phyloP scores from a whole-genome alignment of 495 filamentous ascomycete species.

The Neurospora sublineolata region DNA sequence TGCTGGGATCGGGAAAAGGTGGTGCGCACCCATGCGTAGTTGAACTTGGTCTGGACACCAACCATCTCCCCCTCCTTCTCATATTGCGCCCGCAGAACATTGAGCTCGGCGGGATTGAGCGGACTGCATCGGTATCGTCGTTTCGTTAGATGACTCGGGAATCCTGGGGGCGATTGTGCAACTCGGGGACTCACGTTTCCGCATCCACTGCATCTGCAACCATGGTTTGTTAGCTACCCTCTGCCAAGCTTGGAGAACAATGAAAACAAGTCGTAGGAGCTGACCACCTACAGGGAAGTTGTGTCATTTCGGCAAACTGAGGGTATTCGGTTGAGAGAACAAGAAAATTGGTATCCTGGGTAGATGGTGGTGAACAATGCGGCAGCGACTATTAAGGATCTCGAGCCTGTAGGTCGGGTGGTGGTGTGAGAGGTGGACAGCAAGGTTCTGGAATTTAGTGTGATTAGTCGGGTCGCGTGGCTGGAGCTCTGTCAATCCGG shows the following conservation, averaged over 20 bases:
- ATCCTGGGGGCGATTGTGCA: neutral
- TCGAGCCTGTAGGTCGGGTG: neutral
- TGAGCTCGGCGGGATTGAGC: slow-evolving; percentile 77
- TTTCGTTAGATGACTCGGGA: slow-evolving; percentile 4
- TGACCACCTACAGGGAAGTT: slow-evolving; percentile 57
- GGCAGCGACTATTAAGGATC: neutral
- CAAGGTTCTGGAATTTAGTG: slow-evolving; percentile 1
- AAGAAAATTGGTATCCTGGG: neutral
- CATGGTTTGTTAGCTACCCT: slow-evolving; percentile 7
- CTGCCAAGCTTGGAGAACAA: neutral
- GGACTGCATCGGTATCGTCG: slow-evolving; percentile 42
- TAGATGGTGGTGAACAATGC: neutral
- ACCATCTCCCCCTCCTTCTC: slow-evolving; percentile 95
- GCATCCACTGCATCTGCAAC: slow-evolving; percentile 85
- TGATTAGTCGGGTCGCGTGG: neutral
- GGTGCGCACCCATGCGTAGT: slow-evolving; percentile 81
- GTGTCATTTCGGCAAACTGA: slow-evolving; percentile 41
- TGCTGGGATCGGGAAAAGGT: neutral
- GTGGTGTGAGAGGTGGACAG: neutral
- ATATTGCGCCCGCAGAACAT: slow-evolving; percentile 84
- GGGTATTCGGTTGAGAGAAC: neutral
- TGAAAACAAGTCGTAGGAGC: slow-evolving; percentile 1
- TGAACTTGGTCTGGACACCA: slow-evolving; percentile 96
- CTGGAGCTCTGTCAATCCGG: slow-evolving; percentile 16
- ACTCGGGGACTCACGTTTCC: slow-evolving; percentile 56